Conservation (phyloP, 352 stramenopile genomes). For the Phytophthora podocarpi region DNA sequence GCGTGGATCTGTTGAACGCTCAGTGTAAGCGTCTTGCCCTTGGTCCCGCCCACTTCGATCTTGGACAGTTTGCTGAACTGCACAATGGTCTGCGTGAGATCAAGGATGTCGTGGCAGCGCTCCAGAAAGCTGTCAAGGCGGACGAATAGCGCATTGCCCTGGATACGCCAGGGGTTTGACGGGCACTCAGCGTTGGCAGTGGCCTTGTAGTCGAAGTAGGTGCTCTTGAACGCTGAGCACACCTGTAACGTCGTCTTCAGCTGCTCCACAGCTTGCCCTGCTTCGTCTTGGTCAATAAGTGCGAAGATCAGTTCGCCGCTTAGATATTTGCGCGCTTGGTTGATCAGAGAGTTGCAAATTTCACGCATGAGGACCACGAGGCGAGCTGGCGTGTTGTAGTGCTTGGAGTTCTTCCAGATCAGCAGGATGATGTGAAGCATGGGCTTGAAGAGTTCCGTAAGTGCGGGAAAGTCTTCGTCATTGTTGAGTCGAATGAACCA, state of each 20-base stretch:
- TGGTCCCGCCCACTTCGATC: conserved; percentile 98
- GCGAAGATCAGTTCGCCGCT: conserved; percentile 96
- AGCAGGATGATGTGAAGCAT: conserved; percentile 98
- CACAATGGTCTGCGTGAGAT: conserved; percentile 98
- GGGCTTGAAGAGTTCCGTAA: conserved; percentile 96
- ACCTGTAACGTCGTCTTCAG: conserved; percentile 94
- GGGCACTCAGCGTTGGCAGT: conserved; percentile 96
- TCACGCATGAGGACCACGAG: conserved; percentile 98
- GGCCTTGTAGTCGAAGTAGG: conserved; percentile 99
- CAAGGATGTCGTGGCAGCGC: conserved; percentile 97
- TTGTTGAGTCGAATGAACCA: conserved; percentile 97
- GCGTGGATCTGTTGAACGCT: conserved; percentile 95
- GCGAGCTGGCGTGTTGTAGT: conserved; percentile 97
- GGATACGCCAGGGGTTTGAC: conserved; percentile 97
- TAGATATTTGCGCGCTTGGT: conserved; percentile 92
- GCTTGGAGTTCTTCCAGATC: conserved; percentile 99
- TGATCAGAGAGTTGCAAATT: conserved; percentile 98
- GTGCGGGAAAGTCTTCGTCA: conserved; percentile 93
- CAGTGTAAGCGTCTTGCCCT: conserved; percentile 94
- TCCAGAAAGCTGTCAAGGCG: conserved; percentile 98
- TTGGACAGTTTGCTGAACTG: conserved; percentile 98
- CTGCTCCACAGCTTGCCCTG: conserved; percentile 93
- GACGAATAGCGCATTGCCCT: conserved; percentile 98
- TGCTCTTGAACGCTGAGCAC: conserved; percentile 97
- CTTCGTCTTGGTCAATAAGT: conserved; percentile 97